phyloP scores from a whole-genome alignment of 192 early-diverging fungal species.

The Backusella morwellensis region DNA sequence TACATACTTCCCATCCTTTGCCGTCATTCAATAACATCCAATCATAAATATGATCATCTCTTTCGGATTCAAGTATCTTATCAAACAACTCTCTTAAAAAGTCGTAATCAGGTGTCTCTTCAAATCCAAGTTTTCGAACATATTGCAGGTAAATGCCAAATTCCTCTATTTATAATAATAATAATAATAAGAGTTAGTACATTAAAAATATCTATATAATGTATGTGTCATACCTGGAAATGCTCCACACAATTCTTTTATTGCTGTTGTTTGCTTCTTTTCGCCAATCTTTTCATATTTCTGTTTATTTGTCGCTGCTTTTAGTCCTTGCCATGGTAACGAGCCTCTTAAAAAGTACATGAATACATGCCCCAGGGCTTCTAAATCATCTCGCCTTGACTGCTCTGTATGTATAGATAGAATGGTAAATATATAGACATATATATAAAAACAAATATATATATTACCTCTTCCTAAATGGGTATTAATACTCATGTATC shows the following conservation, averaged over 20 bases:
- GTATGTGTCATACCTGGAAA: conserved; percentile 46
- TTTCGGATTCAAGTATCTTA: conserved; percentile 67
- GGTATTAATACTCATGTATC: conserved; percentile 84
- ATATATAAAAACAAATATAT: not conserved
- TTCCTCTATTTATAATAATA: conserved; percentile 37
- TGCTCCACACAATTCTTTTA: conserved; percentile 74
- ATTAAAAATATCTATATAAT: not conserved
- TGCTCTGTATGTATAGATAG: conserved; percentile 55
- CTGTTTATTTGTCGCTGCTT: conserved; percentile 78
- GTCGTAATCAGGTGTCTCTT: conserved; percentile 82
- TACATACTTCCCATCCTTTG: conserved; percentile 45
- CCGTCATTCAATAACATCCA: conserved; percentile 73
- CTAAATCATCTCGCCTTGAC: conserved; percentile 81
- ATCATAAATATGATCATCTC: conserved; percentile 91
- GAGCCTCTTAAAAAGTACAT: conserved; percentile 76
- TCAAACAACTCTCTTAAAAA: conserved; percentile 67
- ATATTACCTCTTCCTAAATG: conserved; percentile 70
- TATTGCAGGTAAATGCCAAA: conserved; percentile 74
- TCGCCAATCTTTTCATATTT: conserved; percentile 87
- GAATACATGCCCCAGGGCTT: conserved; percentile 83
- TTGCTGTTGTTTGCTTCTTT: conserved; percentile 66
- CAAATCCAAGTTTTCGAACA: conserved; percentile 67
- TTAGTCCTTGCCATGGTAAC: conserved; percentile 83
- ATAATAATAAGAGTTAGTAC: not conserved
- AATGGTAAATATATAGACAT: not conserved